Evolutionary conservation across 1,284 basidiomycete genomes (phyloP).

Genomic region (Ustilago lituana): DNA sequence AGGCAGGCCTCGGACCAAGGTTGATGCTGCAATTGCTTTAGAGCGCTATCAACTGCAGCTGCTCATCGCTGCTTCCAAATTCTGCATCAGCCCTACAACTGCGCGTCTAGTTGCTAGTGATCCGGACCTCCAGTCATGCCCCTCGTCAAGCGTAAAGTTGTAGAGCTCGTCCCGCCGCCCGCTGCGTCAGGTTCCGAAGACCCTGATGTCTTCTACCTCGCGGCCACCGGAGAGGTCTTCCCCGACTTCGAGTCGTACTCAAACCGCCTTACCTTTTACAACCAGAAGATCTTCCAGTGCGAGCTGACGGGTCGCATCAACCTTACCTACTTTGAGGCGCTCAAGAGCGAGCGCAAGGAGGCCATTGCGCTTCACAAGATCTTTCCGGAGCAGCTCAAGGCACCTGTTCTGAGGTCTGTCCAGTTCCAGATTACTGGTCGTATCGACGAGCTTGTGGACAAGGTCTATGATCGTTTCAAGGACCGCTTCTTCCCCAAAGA

Average conservation of each 20-base stretch:
- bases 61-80: neutral
- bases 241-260: slow-evolving; percentile 74
- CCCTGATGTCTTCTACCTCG: slow-evolving; percentile 63
- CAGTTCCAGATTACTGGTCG: slow-evolving; percentile 93
- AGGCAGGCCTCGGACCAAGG: no score
- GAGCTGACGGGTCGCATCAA: slow-evolving; percentile 93
- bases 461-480: slow-evolving; percentile 92
- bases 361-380: slow-evolving; percentile 84
- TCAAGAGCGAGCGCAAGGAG: slow-evolving; percentile 88
- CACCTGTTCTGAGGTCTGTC: slow-evolving; percentile 85
- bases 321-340: slow-evolving; percentile 91
- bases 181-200: slow-evolving; percentile 49
- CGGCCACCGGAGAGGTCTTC: slow-evolving; percentile 64
- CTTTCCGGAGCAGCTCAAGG: slow-evolving; percentile 91
- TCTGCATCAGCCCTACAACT: no score
- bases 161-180: slow-evolving; percentile 57
- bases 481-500: slow-evolving; percentile 92
- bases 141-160: slow-evolving; percentile 61
- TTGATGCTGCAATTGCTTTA: neutral
- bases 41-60: neutral
- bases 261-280: slow-evolving; percentile 90
- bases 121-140: slow-evolving; percentile 42
- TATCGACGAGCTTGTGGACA: slow-evolving; percentile 91
- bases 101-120: neutral
- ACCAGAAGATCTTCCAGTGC: slow-evolving; percentile 90